Evolutionary conservation across 306 rosid genomes (phyloP), one percentile per base, ranked within the genome.

Genomic region (Urtica urens): DNA sequence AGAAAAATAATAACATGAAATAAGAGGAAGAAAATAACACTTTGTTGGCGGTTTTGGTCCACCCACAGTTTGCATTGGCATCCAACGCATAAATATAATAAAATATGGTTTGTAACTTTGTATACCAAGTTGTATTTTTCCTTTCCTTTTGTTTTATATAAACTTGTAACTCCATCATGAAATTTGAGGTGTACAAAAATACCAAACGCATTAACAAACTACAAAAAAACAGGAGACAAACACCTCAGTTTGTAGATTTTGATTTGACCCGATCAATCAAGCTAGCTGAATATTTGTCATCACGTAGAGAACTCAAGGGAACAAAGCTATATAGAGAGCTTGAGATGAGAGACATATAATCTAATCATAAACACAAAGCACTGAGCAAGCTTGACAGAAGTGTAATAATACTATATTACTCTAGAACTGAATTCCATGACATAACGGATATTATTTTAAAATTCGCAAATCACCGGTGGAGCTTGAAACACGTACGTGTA

Each of bases 221-320:
- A 10, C 7, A 7, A 2, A 23, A 4, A 23, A 29, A 49, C 30
- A 27, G 35, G 39, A 49, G 39, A 49, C 38, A 49, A 49, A 16
- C 19, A 20, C 30, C 54, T 28, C 39, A 24, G 37, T 6, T 10
- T 0, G 8, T 16, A 49, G 54, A 49, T 29, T 49, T 49, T 27
- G 38, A 49, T 49, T 45, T 18, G 54, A 49, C 38, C 39, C 37
- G 12, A 46, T 24, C 34, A 9, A 24, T 18, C n/a, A 46, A 13
- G 19, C 34, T 46, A 7, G 26, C 51, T 24, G 51, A 16, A 49
- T 49, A 15, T 49, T 49, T 49, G 54, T 23, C 54, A 13, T 27
- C 31, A 23, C 10, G 19, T 49, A 17, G 1, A 29, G 17, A 46
- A 9, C n/a, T 7, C 15, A 10, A 49, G 26, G 39, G 54, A 28